Evolutionary conservation across 2,329 filamentous ascomycete genomes (phyloP).

Genomic region (Dichotomopilus funicola): DNA sequence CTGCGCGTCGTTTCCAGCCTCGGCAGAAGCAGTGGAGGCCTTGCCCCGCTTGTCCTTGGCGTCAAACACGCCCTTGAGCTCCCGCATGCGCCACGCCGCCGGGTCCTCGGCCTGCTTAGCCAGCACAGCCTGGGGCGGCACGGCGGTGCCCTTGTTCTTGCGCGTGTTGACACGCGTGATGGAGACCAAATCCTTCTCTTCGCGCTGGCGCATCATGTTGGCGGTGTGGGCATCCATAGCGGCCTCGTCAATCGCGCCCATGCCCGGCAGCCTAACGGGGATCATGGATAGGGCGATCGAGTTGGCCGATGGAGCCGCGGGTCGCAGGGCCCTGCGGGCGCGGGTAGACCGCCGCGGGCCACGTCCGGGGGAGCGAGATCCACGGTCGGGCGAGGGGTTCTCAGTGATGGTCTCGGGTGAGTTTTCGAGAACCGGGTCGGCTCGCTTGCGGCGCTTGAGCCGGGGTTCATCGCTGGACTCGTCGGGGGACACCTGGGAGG

Average conservation of each 20-base stretch:
- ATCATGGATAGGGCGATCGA: conserved; percentile 27
- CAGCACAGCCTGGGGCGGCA: conserved; percentile 29
- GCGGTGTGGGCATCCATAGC: conserved; percentile 12
- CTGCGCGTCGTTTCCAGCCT: not conserved
- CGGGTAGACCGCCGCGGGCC: conserved; percentile 24
- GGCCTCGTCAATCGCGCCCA: conserved; percentile 23
- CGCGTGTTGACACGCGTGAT: conserved; percentile 39
- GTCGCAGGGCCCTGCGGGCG: conserved; percentile 23
- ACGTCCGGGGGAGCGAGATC: not conserved
- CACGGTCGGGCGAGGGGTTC: not conserved
- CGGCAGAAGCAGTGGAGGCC: not conserved
- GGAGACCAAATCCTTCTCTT: conserved; percentile 37
- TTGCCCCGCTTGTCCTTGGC: conserved; percentile 18
- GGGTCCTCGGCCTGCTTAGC: conserved; percentile 26
- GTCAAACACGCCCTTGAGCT: conserved; percentile 27
- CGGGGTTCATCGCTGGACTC: conserved; percentile 9
- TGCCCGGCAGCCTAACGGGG: conserved; percentile 29
- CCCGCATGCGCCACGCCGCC: conserved; percentile 19
- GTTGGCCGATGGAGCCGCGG: conserved; percentile 24
- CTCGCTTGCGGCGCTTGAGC: conserved; percentile 28
- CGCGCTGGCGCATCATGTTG: conserved; percentile 25
- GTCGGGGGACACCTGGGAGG: not conserved
- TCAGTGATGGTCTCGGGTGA: not conserved
- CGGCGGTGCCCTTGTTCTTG: conserved; percentile 37
- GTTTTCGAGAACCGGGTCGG: conserved; percentile 23